phyloP scores from a whole-genome alignment of 495 filamentous ascomycete species.

The Talaromyces borbonicus region DNA sequence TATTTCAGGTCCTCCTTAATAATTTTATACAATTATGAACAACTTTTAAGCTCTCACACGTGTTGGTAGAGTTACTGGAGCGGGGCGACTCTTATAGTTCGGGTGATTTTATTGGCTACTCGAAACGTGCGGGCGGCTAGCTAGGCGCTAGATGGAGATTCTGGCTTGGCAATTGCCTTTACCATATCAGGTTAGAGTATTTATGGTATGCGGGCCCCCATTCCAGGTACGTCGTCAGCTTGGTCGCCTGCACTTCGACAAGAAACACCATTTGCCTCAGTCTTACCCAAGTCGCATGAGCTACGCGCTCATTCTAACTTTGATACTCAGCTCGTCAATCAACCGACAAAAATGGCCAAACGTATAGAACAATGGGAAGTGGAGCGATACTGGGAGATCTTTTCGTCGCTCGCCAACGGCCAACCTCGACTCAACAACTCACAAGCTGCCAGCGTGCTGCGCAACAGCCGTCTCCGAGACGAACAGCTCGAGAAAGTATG shows the following conservation, averaged over 20 bases:
- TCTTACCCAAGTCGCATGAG: background rate
- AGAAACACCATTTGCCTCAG: background rate
- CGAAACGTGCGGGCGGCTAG: too few relatives aligned
- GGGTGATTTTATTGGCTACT: too few relatives aligned
- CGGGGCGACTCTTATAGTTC: too few relatives aligned
- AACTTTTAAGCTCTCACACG: too few relatives aligned
- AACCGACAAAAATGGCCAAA: slow-evolving; percentile 25
- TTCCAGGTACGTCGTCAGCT: background rate
- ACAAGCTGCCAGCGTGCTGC: slow-evolving; percentile 87
- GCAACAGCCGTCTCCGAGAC: slow-evolving; percentile 87
- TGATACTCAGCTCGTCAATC: background rate
- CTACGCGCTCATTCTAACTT: background rate
- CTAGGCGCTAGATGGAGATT: too few relatives aligned
- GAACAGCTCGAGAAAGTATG: slow-evolving; percentile 94
- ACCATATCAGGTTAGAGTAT: too few relatives aligned
- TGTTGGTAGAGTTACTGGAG: too few relatives aligned
- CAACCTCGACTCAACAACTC: slow-evolving; percentile 76
- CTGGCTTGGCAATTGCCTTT: too few relatives aligned
- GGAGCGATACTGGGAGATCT: slow-evolving; percentile 99
- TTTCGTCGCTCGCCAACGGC: slow-evolving; percentile 70
- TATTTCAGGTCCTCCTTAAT: too few relatives aligned
- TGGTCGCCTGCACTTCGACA: too few relatives aligned
- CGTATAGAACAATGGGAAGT: slow-evolving; percentile 92
- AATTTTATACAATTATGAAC: too few relatives aligned
- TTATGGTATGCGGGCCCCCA: too few relatives aligned